phyloP scores from a whole-genome alignment of 2,329 filamentous ascomycete species.

The Fusarium brevicatenulatum region DNA sequence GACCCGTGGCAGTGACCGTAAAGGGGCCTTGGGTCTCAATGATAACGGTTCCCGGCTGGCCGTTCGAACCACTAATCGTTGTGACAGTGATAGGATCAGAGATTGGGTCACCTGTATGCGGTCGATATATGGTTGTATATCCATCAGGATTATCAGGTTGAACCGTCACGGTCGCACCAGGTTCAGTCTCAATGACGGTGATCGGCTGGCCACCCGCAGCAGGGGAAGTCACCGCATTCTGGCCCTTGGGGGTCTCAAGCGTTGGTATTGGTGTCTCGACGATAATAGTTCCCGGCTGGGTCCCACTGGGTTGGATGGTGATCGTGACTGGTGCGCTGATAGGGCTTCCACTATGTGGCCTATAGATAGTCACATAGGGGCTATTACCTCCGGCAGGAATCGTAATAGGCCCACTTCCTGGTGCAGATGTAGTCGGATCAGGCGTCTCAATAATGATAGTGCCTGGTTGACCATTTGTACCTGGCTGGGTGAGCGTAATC shows the following conservation, averaged over 20 bases:
- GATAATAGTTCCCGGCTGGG: conserved; percentile 21
- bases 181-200: conserved; percentile 9
- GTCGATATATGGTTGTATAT: conserved; percentile 24
- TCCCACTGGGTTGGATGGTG: conserved; percentile 13
- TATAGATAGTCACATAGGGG: conserved; percentile 26
- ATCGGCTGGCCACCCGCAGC: conserved; percentile 8
- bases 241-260: conserved; percentile 19
- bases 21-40: conserved; percentile 31
- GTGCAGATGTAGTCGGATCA: conserved; percentile 6
- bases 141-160: conserved; percentile 15
- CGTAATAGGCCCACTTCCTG: conserved; percentile 21
- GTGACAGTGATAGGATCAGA: conserved; percentile 26
- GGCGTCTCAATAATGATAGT: conserved; percentile 31
- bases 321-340: conserved; percentile 15
- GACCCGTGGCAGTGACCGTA: conserved; percentile 12
- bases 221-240: conserved; percentile 15
- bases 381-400: conserved; percentile 18
- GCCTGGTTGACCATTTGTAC: conserved; percentile 20
- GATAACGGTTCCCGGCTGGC: conserved; percentile 29
- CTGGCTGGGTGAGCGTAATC: conserved; percentile 28
- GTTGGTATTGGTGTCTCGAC: conserved; percentile 27
- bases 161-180: conserved; percentile 14
- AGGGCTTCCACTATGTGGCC: conserved; percentile 15
- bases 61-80: conserved; percentile 22
- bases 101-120: conserved; percentile 20